These are phyloP conservation scores for Lasiodiplodia hormozganensis DNA, from an alignment of 2,329 filamentous ascomycete species.

Conservation along the genomic window DNA sequence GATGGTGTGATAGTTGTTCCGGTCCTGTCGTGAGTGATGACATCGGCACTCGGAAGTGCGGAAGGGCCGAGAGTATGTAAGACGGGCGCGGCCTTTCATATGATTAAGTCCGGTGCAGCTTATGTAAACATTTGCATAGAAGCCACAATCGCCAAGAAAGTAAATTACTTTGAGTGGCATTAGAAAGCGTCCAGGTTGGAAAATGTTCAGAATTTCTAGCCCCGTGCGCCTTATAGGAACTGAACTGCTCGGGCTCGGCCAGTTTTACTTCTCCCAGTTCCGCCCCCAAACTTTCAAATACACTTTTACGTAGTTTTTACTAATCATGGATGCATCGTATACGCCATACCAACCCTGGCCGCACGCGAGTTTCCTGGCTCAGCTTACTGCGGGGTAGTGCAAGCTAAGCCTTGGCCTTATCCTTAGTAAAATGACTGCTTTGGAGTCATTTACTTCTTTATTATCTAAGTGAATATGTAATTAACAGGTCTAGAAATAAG, in stretches of 20 bases:
- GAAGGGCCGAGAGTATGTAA: background rate
- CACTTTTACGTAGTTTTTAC: background rate
- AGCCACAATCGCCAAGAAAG: background rate
- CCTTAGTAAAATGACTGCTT: too few species aligned
- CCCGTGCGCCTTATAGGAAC: background rate
- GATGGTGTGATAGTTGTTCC: background rate
- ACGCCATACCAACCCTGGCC: background rate
- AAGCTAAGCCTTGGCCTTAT: too few species aligned
- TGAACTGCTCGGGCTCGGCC: background rate
- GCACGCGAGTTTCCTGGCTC: background rate
- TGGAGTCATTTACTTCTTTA: too few species aligned
- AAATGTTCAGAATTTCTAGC: background rate
- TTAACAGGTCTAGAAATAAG: too few species aligned
- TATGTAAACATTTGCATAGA: background rate
- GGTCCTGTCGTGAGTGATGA: background rate
- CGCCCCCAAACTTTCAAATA: background rate
- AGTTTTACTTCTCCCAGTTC: background rate
- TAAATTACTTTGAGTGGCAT: background rate
- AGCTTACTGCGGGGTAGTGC: too few species aligned
- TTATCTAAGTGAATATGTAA: too few species aligned
- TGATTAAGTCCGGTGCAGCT: background rate
- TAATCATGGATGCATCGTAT: background rate
- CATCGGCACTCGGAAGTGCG: background rate
- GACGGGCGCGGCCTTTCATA: background rate
- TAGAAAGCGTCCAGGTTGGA: background rate